phyloP scores from a whole-genome alignment of 2,329 filamentous ascomycete genomes.

The Stagonosporopsis tanaceti region DNA sequence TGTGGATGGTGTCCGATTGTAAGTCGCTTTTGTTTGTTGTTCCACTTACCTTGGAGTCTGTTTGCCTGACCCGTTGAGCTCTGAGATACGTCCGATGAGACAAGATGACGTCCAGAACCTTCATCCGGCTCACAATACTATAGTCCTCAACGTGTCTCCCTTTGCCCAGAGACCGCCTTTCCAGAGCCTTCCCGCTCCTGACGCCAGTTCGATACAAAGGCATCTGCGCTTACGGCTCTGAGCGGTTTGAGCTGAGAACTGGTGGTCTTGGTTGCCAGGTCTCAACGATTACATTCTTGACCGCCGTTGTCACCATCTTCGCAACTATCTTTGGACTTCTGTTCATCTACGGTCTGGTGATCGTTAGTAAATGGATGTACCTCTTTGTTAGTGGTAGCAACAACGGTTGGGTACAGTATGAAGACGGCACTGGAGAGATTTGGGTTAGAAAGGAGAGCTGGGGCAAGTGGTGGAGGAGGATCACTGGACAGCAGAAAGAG shows the following conservation, averaged over 20 bases:
- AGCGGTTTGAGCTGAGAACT: conserved; percentile 57
- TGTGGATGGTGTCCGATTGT: conserved; percentile 58
- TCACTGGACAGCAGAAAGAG: conserved; percentile 31
- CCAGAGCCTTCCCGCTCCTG: conserved; percentile 50
- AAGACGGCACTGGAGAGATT: conserved; percentile 37
- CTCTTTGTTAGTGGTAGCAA: conserved; percentile 27
- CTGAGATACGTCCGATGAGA: not conserved
- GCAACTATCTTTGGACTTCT: conserved; percentile 51
- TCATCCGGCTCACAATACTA: not conserved
- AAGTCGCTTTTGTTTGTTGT: conserved; percentile 23
- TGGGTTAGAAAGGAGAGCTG: conserved; percentile 46
- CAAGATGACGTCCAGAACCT: not conserved
- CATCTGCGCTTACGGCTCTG: conserved; percentile 48
- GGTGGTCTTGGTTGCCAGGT: conserved; percentile 55
- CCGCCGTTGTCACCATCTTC: conserved; percentile 54
- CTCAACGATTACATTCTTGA: conserved; percentile 56
- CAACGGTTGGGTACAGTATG: conserved; percentile 41
- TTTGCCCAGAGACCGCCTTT: conserved; percentile 48
- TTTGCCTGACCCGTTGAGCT: not conserved
- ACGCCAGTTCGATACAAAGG: conserved; percentile 48
- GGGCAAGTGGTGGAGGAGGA: conserved; percentile 39
- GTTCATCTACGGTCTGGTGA: conserved; percentile 43
- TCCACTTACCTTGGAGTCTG: not conserved
- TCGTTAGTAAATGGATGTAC: conserved; percentile 23
- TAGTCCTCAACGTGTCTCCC: conserved; percentile 56